Evolutionary conservation across 2,329 filamentous ascomycete species (phyloP), one percentile per base, ranked within the genome.

Genomic region (Pestalotiopsis sp.): DNA sequence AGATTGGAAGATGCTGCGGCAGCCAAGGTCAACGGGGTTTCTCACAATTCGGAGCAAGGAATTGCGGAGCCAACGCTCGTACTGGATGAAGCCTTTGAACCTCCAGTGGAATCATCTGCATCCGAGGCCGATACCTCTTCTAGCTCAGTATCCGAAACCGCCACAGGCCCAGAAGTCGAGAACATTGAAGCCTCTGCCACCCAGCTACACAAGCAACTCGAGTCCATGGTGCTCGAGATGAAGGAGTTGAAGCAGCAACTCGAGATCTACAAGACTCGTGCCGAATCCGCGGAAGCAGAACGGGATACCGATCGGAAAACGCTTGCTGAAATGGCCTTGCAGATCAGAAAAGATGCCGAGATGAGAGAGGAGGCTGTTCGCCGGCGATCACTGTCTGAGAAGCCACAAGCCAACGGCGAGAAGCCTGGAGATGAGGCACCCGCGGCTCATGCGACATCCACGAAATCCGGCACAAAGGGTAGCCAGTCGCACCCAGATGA

Each of bases 281-380:
- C 94, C 9, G 92, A 97, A 78, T 87, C 84, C 69, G 95, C 94
- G 3, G 95, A 98, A 78, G 83, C 87, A 9, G 94, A 97, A 74
- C 88, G 91, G 60, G 89, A 91, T 67, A 85, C 88, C 57, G 89
- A 91, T 66, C 90, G 92, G 67, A 91, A 92, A 78, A 92, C 91
- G 1, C 82, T 99, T 59, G 91, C 92, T 1, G 93, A 97, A 77
- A 96, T 98, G 93, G 91, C 98, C 13, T 86, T 93, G 74, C 91
- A 92, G 72, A 92, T 98, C 67, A 89, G 94, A 66, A 86, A 85
- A 74, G 90, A 94, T 73, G 89, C 90, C 73, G 88, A 88, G 72
- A 85, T 83, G 38, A 81, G 77, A 71, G 83, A 81, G 72, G 81
- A 80, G 39, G 38, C 80, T n/a, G 81, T 81, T 3, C 81, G 81